Conservation (phyloP, 768 basidiomycete genomes). For the Tulasnella sp. region DNA sequence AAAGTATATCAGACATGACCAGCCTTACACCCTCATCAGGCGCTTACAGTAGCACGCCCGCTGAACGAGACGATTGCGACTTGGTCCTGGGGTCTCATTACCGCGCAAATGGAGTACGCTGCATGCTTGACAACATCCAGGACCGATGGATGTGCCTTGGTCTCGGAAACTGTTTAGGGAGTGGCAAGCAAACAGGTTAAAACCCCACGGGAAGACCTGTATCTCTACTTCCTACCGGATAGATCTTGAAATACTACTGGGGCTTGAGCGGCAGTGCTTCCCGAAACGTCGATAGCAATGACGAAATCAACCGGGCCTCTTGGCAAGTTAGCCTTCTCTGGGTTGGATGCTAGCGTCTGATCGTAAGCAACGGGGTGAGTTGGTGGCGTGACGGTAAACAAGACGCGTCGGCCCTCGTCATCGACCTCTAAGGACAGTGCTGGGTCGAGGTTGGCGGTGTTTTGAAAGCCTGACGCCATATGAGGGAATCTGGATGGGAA, state of each 20-base stretch:
- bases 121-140: slow-evolving; percentile 31
- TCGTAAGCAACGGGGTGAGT: not conserved
- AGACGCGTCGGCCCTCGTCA: not conserved
- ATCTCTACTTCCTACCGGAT: too few species aligned
- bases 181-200: too few species aligned
- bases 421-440: not conserved
- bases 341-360: not conserved
- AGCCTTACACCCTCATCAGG: not conserved
- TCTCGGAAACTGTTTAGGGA: not conserved
- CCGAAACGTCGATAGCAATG: slow-evolving; percentile 2
- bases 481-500: not conserved
- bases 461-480: not conserved
- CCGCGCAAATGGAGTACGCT: slow-evolving; percentile 11
- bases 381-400: not conserved
- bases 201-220: too few species aligned
- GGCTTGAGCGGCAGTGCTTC: slow-evolving; percentile 10
- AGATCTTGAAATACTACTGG: not conserved
- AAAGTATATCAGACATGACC: too few species aligned
- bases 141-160: not conserved
- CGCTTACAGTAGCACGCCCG: not conserved
- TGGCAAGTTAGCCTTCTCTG: not conserved
- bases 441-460: not conserved
- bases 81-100: slow-evolving; percentile 22
- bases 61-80: slow-evolving; percentile 27
- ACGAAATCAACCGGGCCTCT: not conserved